phyloP scores from a whole-genome alignment of 495 filamentous ascomycete species.

The Penicillium diatomitis region DNA sequence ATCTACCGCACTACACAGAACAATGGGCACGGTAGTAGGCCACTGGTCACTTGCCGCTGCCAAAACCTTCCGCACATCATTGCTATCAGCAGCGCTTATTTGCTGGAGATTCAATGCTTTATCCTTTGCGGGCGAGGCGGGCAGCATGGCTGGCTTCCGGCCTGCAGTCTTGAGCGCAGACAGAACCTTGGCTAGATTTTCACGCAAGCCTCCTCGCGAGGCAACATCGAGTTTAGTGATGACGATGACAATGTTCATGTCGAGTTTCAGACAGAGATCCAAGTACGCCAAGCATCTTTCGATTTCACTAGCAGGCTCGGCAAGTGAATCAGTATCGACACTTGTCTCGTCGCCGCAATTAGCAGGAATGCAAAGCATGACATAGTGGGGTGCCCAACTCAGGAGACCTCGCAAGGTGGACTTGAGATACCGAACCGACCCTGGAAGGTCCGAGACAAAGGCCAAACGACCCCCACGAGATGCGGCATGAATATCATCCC shows the following conservation, averaged over 20 bases:
- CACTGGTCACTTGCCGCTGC: conserved; percentile 33
- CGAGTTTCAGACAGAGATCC: conserved; percentile 74
- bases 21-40: conserved; percentile 61
- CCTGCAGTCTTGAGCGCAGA: conserved; percentile 66
- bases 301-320: conserved; percentile 44
- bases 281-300: conserved; percentile 73
- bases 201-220: conserved; percentile 55
- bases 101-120: conserved; percentile 26
- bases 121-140: conserved; percentile 33
- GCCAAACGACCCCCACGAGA: conserved; percentile 67
- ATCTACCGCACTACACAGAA: conserved; percentile 80
- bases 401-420: conserved; percentile 83
- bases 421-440: conserved; percentile 75
- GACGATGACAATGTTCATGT: conserved; percentile 64
- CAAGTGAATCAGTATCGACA: conserved; percentile 39
- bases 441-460: conserved; percentile 84
- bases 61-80: conserved; percentile 43
- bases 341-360: conserved; percentile 50
- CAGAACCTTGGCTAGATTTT: conserved; percentile 63
- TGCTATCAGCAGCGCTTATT: conserved; percentile 33
- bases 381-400: conserved; percentile 94
- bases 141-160: conserved; percentile 61
- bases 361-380: conserved; percentile 76
- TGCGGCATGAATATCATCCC: conserved; percentile 85
- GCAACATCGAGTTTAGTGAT: conserved; percentile 91